Percentiles rank a stretch among this genome's conserved stretches.
These are phyloP conservation scores for Friedmanniomyces endolithicus DNA, from an alignment of 495 filamentous ascomycete species.

Conservation along the genomic window DNA sequence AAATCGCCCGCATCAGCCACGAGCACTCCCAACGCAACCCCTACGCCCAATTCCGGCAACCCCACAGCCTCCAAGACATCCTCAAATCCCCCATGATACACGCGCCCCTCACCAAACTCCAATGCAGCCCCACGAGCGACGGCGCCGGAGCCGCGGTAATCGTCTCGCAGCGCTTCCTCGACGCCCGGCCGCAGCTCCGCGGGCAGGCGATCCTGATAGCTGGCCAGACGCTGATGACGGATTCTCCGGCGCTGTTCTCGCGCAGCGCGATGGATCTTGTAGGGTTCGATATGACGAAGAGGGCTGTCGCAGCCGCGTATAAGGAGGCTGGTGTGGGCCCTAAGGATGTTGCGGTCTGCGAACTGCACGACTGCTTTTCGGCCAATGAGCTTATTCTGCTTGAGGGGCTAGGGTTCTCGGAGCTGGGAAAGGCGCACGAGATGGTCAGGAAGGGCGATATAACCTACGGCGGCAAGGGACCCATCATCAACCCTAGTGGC, in stretches of 20 bases:
- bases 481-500: slow-evolving; percentile 72
- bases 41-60: slow-evolving; percentile 90
- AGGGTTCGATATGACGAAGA: slow-evolving; percentile 71
- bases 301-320: slow-evolving; percentile 53
- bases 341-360: slow-evolving; percentile 66
- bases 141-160: slow-evolving; percentile 81
- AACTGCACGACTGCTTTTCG: slow-evolving; percentile 95
- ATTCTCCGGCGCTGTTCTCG: slow-evolving; percentile 61
- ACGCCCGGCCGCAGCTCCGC: slow-evolving; percentile 71
- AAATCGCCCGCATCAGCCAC: slow-evolving; percentile 90
- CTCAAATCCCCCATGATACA: slow-evolving; percentile 65
- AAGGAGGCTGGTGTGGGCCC: slow-evolving; percentile 60
- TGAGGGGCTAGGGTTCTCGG: slow-evolving; percentile 70
- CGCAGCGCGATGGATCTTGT: slow-evolving; percentile 71
- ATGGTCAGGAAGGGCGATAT: slow-evolving; percentile 83
- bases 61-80: slow-evolving; percentile 81
- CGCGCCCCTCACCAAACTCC: slow-evolving; percentile 65
- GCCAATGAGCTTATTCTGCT: slow-evolving; percentile 87
- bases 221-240: slow-evolving; percentile 76
- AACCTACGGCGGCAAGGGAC: slow-evolving; percentile 67
- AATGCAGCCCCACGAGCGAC: slow-evolving; percentile 86
- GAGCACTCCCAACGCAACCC: slow-evolving; percentile 82
- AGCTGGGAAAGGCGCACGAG: slow-evolving; percentile 78
- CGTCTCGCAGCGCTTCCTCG: slow-evolving; percentile 78
- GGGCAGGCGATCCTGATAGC: slow-evolving; percentile 75